phyloP scores from a whole-genome alignment of 768 basidiomycete genomes.

The Glaciozyma antarctica region DNA sequence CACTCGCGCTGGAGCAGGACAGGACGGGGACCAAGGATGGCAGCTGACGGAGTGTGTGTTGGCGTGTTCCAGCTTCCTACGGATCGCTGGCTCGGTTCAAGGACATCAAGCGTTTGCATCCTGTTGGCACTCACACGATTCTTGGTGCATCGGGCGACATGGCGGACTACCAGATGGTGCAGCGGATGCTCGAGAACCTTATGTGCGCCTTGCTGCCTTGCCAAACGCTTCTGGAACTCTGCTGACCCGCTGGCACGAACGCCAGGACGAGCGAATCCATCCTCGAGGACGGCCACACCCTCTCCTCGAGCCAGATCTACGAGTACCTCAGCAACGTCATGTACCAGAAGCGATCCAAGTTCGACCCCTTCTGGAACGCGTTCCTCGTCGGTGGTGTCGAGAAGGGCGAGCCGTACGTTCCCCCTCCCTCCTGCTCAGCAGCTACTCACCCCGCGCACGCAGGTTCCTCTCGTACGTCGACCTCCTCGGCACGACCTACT shows the following conservation, averaged over 20 bases:
- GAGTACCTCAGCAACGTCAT: constrained; percentile 82
- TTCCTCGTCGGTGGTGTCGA: constrained; percentile 85
- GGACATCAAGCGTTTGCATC: constrained; percentile 77
- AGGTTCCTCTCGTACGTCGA: constrained; percentile 94
- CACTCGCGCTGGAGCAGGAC: neutral
- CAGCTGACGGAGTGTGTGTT: neutral
- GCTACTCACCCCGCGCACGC: constrained; percentile 1
- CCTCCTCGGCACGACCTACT: constrained; percentile 90
- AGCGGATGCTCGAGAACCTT: constrained; percentile 65
- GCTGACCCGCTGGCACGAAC: neutral
- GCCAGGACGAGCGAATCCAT: constrained; percentile 58
- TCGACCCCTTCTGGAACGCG: constrained; percentile 93
- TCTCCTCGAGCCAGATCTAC: constrained; percentile 83
- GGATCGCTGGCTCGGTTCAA: constrained; percentile 96
- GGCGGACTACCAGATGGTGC: constrained; percentile 92
- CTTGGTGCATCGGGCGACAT: constrained; percentile 93
- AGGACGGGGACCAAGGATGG: neutral
- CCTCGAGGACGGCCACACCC: constrained; percentile 67
- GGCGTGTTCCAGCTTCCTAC: constrained; percentile 61
- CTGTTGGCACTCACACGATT: constrained; percentile 72
- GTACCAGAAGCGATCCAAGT: constrained; percentile 77
- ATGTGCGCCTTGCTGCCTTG: constrained; percentile 40
- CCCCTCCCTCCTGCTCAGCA: neutral
- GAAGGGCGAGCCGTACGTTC: constrained; percentile 40
- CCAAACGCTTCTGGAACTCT: no score